Base-by-base conservation (phyloP, 768 basidiomycete species). In the Rhodotorula paludigena region DNA sequence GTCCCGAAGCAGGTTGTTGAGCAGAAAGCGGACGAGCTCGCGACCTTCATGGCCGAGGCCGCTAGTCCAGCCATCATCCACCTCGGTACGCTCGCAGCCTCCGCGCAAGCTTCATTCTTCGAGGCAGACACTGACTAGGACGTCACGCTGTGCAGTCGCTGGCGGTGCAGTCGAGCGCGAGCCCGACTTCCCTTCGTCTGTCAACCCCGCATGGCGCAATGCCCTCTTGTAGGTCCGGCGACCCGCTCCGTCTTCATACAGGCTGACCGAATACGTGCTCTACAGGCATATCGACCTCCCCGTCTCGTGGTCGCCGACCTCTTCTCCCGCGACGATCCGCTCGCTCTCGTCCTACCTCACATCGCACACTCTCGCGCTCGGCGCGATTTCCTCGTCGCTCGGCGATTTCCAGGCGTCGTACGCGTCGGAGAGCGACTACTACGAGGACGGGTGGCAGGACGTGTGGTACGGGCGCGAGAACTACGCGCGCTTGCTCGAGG, bases 271-370 rank as follows among this genome's bases (percentile, higher is more conserved):
- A 5, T 12, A 14, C 36, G 6, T n/a, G 18, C 28, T 16, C 8
- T 25, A 3, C 53, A 66, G 58, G 10, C 64, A 66, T 32, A 60
- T 66, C 42, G 58, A 61, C 55, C 47, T 67, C 28, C 66, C 49
- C 25, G 16, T 57, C 39, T 28, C 48, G 15, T 67, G 55, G 54
- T 11, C 66, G 8, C 8, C 23, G 33, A 6, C 47, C n/a, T 20
- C 66, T 3, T 15, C 66, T 0, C 18, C 28, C 25, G 21, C 45
- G 15, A 16, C 51, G 1, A 36, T 67, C 48, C 16, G 23, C n/a
- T 30, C 51, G n/a, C 33, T 62, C 21, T 28, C 35, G 6, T 16
- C 39, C 32, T 67, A 44, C 66, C 60, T 67, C 20, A 45, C 56
- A 14, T 11, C 52, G 10, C 51, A 60, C 53, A 66, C 64, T 15